Conservation (phyloP, 2,329 filamentous ascomycete genomes). For the Delphinella strobiligena region DNA sequence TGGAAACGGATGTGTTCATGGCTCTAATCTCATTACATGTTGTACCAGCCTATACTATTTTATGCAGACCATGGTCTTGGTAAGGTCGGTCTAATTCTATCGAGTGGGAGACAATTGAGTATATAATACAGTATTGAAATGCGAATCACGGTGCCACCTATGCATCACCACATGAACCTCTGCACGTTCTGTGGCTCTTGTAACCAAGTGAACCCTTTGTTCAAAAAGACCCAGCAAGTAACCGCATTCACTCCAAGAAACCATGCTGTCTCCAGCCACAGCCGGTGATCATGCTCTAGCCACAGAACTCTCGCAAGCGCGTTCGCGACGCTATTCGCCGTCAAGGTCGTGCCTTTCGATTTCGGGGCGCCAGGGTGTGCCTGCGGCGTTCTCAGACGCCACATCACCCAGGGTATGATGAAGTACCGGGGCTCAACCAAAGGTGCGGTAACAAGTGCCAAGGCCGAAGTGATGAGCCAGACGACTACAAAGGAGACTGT, state of each 20-base stretch:
- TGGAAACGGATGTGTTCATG: too few species aligned
- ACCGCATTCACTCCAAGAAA: constrained; percentile 51
- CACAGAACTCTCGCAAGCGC: too few species aligned
- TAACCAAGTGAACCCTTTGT: constrained; percentile 55
- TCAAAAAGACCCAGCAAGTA: constrained; percentile 62
- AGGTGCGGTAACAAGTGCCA: constrained; percentile 77
- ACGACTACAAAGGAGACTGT: constrained; percentile 43
- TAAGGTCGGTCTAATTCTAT: too few species aligned
- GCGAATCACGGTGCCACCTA: too few species aligned
- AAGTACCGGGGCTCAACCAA: constrained; percentile 94
- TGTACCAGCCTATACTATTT: too few species aligned
- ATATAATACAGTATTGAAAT: too few species aligned
- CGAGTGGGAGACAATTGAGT: too few species aligned
- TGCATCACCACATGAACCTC: constrained; percentile 71
- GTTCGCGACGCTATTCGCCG: too few species aligned
- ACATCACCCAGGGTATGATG: constrained; percentile 89
- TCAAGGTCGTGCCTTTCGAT: too few species aligned
- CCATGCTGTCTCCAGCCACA: constrained; percentile 57
- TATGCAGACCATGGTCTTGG: too few species aligned
- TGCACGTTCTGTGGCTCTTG: constrained; percentile 50
- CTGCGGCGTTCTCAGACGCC: constrained; percentile 64
- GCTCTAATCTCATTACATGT: too few species aligned
- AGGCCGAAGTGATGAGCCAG: constrained; percentile 56
- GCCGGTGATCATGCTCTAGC: constrained; percentile 24
- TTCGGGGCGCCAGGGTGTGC: constrained; percentile 3